Percentiles rank a stretch among this genome's conserved stretches.
phyloP scores from a whole-genome alignment of 352 stramenopile species.

The Globisporangium solare region DNA sequence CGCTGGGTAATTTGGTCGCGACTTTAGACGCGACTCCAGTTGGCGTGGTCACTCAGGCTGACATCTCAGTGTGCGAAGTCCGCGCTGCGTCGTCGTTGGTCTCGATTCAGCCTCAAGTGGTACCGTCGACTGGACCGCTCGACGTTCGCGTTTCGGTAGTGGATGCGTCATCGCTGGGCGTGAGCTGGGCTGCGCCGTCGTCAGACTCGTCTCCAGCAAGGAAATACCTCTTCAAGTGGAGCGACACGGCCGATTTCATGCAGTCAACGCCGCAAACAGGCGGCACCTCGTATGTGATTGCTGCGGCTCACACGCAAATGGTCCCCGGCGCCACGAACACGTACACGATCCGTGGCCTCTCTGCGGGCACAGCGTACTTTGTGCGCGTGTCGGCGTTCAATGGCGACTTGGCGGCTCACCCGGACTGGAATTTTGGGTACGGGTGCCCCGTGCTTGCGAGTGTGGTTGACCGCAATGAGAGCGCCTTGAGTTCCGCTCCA shows the following conservation, averaged over 20 bases:
- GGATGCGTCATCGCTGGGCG: constrained; percentile 52
- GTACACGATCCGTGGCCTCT: constrained; percentile 84
- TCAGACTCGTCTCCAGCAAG: constrained; percentile 8
- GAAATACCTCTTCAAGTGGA: constrained; percentile 73
- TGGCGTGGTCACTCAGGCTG: constrained; percentile 13
- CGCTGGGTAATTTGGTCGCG: constrained; percentile 35
- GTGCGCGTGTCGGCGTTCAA: constrained; percentile 90
- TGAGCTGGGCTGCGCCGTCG: constrained; percentile 50
- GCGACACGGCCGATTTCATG: constrained; percentile 15
- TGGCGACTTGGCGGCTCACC: constrained; percentile 29
- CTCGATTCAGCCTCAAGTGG: constrained; percentile 32
- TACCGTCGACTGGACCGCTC: constrained; percentile 42
- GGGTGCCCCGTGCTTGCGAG: constrained; percentile 48
- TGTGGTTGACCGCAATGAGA: constrained; percentile 26
- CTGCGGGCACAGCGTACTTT: constrained; percentile 76
- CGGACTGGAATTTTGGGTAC: constrained; percentile 42
- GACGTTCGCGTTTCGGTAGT: constrained; percentile 58
- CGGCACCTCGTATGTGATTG: constrained; percentile 40
- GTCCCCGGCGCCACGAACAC: constrained; percentile 22
- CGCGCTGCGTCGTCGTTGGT: constrained; percentile 13
- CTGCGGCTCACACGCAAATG: constrained; percentile 45
- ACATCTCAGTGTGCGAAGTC: constrained; percentile 33
- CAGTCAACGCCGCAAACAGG: constrained; percentile 21
- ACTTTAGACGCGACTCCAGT: constrained; percentile 20
- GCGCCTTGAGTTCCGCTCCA: constrained; percentile 7